phyloP scores from a whole-genome alignment of 768 basidiomycete species.

The Auricularia auricula-judae region DNA sequence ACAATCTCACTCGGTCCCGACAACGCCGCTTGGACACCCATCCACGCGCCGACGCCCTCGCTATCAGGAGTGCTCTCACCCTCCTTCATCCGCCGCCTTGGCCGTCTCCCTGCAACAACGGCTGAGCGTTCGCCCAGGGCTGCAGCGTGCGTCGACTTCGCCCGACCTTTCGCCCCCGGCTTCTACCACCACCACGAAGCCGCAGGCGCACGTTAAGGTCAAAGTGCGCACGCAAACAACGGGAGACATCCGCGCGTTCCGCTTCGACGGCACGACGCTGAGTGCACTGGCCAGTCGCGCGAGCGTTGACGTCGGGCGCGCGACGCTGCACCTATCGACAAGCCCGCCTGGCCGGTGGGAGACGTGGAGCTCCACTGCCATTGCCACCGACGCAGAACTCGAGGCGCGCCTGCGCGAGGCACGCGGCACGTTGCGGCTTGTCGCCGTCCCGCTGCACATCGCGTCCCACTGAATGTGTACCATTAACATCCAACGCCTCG shows the following conservation, averaged over 20 bases:
- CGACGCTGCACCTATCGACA: background rate
- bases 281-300: background rate
- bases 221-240: background rate
- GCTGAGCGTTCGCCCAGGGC: too few species aligned
- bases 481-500: too few species aligned
- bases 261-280: background rate
- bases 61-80: too few species aligned
- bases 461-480: too few species aligned
- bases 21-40: too few species aligned
- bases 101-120: too few species aligned
- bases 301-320: background rate
- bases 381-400: background rate
- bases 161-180: background rate
- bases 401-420: background rate
- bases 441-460: background rate
- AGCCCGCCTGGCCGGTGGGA: background rate
- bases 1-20: background rate
- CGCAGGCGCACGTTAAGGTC: background rate
- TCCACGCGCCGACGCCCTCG: too few species aligned
- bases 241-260: background rate
- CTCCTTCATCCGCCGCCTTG: too few species aligned
- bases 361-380: background rate
- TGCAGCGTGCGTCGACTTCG: background rate
- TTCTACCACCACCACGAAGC: background rate
- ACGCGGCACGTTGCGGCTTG: background rate